A percentile compares a stretch with the other conserved stretches of the same genome.
Conservation (phyloP, 2,329 filamentous ascomycete species). For the Coniella vitis region DNA sequence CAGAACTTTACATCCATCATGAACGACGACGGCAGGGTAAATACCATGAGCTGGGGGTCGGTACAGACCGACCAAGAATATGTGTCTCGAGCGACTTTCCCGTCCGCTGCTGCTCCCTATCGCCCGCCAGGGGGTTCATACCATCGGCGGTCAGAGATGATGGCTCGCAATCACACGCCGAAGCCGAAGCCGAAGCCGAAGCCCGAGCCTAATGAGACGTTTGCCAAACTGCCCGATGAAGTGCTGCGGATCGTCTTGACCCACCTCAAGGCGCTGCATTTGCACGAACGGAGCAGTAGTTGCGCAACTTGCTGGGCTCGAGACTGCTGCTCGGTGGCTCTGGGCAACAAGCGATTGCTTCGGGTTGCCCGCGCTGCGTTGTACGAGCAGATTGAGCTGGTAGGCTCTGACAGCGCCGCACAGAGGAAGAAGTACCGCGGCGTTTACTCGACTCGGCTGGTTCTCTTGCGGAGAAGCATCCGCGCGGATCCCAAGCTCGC, state of each 20-base stretch:
- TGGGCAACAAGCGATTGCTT: constrained; percentile 46
- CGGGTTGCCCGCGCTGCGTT: constrained; percentile 43
- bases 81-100: neutral
- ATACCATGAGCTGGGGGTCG: constrained; percentile 22
- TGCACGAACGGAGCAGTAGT: constrained; percentile 40
- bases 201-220: constrained; percentile 42
- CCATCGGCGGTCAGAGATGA: constrained; percentile 13
- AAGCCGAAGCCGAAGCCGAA: constrained; percentile 23
- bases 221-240: constrained; percentile 50
- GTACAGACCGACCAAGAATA: constrained; percentile 22
- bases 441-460: constrained; percentile 44
- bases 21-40: constrained; percentile 17
- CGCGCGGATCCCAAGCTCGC: constrained; percentile 47
- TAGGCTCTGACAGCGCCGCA: constrained; percentile 47
- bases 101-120: constrained; percentile 10
- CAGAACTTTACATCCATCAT: constrained; percentile 31
- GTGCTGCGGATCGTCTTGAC: constrained; percentile 51
- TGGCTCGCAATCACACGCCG: constrained; percentile 26
- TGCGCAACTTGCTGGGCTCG: constrained; percentile 62
- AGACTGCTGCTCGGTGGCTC: constrained; percentile 45
- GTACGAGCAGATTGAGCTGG: constrained; percentile 53
- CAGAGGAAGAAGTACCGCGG: constrained; percentile 54
- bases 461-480: constrained; percentile 51
- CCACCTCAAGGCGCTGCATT: constrained; percentile 45
- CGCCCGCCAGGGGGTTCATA: neutral